Evolutionary conservation across 2,329 filamentous ascomycete genomes (phyloP).

Genomic region (Calcarisporium arbuscula): DNA sequence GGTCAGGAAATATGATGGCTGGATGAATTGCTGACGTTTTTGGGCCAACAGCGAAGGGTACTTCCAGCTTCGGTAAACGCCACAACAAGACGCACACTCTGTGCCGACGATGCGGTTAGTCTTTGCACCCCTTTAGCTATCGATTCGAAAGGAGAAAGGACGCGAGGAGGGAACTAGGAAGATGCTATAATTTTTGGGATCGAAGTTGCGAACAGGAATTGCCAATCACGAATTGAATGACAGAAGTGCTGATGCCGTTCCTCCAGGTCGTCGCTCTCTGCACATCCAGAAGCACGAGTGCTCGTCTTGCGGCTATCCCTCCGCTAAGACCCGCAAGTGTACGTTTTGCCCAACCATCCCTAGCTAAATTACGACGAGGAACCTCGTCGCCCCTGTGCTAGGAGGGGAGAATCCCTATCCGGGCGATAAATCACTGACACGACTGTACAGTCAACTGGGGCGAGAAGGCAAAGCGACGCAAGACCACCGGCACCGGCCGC

Average conservation of each 20-base stretch:
- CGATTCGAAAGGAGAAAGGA: slow-evolving; percentile 10
- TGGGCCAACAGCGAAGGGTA: slow-evolving; percentile 50
- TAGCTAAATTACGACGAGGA: no score
- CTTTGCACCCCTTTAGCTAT: slow-evolving; percentile 6
- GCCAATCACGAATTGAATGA: slow-evolving; percentile 2
- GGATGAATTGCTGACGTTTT: slow-evolving; percentile 18
- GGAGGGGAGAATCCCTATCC: no score
- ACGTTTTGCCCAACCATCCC: slow-evolving; percentile 45
- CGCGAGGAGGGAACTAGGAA: slow-evolving; percentile 3
- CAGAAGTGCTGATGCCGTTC: slow-evolving; percentile 18
- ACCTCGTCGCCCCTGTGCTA: no score
- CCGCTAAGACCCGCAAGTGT: slow-evolving; percentile 98
- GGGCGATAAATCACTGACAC: no score
- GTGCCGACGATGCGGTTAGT: slow-evolving; percentile 97
- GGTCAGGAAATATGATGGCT: no score
- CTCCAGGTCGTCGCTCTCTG: slow-evolving; percentile 82
- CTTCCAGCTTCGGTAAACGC: slow-evolving; percentile 56
- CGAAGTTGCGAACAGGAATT: slow-evolving; percentile 7
- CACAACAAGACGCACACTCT: slow-evolving; percentile 98
- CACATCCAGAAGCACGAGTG: slow-evolving; percentile 99
- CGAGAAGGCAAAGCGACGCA: slow-evolving; percentile 99
- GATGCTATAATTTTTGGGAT: slow-evolving; percentile 6
- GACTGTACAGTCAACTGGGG: slow-evolving; percentile 83
- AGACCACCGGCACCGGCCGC: slow-evolving; percentile 96
- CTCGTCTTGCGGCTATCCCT: slow-evolving; percentile 89